Conservation (phyloP, 2,329 filamentous ascomycete species). For the Neofusicoccum ribis region DNA sequence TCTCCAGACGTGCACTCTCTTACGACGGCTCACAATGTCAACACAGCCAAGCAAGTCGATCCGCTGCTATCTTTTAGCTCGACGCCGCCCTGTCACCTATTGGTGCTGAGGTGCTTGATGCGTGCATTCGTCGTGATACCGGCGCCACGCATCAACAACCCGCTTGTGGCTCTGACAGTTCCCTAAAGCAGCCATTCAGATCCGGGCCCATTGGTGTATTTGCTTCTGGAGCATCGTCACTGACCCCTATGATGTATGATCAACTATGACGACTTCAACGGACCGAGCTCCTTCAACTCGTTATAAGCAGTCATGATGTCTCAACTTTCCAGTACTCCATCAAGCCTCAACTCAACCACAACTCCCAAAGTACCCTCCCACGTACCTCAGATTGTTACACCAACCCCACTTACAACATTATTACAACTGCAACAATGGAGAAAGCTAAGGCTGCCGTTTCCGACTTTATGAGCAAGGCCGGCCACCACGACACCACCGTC, state of each 20-base stretch:
- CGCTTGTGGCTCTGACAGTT: background rate
- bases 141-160: background rate
- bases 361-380: background rate
- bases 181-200: background rate
- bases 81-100: background rate
- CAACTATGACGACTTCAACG: background rate
- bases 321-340: background rate
- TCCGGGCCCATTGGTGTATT: background rate
- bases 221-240: background rate
- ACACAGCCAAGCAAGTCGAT: background rate
- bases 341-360: background rate
- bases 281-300: background rate
- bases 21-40: background rate
- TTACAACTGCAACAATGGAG: conserved; percentile 52
- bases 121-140: background rate
- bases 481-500: conserved; percentile 68
- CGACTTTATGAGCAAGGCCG: conserved; percentile 60
- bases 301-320: background rate
- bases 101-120: background rate
- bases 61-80: background rate
- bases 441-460: conserved; percentile 64
- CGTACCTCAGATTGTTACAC: background rate
- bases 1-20: background rate
- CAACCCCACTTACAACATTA: background rate
- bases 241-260: background rate